Percentiles rank a stretch among this genome's conserved stretches.
These are phyloP conservation scores for Tetradesmus lagerheimii DNA, from an alignment of 139 green algal genomes.

Conservation along the genomic window DNA sequence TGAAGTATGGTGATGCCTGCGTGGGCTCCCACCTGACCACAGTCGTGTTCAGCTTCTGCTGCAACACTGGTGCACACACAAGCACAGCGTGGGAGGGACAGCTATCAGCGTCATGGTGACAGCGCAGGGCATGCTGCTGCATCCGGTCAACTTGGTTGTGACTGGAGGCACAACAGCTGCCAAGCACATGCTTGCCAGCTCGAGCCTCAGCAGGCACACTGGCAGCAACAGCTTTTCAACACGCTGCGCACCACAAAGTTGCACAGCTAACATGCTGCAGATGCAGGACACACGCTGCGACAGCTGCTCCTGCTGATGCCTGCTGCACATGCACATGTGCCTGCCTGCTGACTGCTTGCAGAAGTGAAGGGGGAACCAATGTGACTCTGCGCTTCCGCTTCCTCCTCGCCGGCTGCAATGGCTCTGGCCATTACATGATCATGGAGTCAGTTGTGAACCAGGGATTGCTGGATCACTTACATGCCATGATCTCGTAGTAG, in stretches of 20 bases:
- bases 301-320: no score
- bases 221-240: background rate
- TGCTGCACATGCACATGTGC: no score
- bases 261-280: no score
- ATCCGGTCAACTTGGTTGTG: background rate
- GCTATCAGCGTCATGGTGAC: no score
- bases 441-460: no score
- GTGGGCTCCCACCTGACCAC: conserved; percentile 44
- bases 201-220: no score
- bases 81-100: background rate
- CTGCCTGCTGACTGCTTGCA: no score
- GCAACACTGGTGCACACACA: conserved; percentile 42
- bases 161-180: background rate
- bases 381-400: no score
- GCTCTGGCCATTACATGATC: no score
- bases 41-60: conserved; percentile 40
- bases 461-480: conserved; percentile 22
- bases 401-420: no score
- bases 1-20: conserved; percentile 52
- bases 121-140: background rate
- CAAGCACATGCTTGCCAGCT: background rate
- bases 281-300: background rate
- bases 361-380: no score
- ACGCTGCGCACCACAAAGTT: no score
- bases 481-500: conserved; percentile 54